phyloP scores from a whole-genome alignment of 2,329 filamentous ascomycete species.

The Sporothrix euskadiensis region DNA sequence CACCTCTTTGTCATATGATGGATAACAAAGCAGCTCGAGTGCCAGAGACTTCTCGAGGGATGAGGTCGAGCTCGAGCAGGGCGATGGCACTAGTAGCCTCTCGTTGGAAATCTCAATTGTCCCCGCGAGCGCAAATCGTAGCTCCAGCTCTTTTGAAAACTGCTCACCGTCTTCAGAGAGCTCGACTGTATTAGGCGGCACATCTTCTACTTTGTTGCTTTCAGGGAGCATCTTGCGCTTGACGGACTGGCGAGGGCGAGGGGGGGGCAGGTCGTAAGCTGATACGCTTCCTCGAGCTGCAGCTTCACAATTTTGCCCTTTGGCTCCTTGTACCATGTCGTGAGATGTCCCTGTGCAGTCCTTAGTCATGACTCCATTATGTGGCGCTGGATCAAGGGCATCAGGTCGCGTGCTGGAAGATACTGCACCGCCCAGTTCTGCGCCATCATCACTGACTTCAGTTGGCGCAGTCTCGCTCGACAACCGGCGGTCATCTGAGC shows the following conservation, averaged over 20 bases:
- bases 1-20: neutral
- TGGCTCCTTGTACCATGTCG: neutral
- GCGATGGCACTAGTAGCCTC: neutral
- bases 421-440: neutral
- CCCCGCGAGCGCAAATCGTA: neutral
- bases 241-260: neutral
- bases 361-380: neutral
- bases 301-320: neutral
- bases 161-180: neutral
- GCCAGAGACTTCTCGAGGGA: neutral
- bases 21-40: neutral
- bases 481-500: neutral
- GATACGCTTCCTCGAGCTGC: neutral
- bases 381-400: neutral
- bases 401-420: neutral
- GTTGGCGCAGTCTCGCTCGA: neutral
- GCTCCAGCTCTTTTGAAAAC: conserved; percentile 10
- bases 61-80: neutral
- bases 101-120: neutral
- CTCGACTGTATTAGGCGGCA: neutral
- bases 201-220: neutral
- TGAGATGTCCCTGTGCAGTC: neutral
- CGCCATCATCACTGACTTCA: neutral
- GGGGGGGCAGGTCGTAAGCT: neutral
- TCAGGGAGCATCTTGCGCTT: neutral